Conservation (phyloP, 345 rosid genomes). For the Theobroma cacao region DNA sequence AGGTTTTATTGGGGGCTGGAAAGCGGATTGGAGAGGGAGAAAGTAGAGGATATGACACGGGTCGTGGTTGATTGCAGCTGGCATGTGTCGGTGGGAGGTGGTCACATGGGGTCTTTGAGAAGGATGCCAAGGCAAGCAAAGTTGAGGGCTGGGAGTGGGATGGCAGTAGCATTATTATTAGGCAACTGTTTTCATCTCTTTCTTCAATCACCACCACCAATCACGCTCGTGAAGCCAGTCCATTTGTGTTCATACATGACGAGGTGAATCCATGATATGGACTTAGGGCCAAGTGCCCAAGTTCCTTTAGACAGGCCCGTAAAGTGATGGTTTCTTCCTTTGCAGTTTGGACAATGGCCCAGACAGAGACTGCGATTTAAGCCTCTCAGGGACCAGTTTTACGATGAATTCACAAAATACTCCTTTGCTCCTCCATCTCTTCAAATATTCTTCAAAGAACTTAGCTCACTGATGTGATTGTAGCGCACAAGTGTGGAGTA, state of each 20-base stretch:
- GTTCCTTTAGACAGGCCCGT: neutral
- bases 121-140: neutral
- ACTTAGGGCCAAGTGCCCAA: neutral
- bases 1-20: neutral
- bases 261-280: neutral
- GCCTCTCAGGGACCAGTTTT: too few relatives aligned
- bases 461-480: too few relatives aligned
- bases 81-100: constrained; percentile 51
- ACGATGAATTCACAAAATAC: too few relatives aligned
- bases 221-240: neutral
- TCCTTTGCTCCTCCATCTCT: too few relatives aligned
- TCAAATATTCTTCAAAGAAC: too few relatives aligned
- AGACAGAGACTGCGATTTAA: neutral
- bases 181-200: neutral
- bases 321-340: neutral
- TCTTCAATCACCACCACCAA: neutral
- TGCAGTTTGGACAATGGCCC: neutral
- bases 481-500: too few relatives aligned
- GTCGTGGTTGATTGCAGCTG: constrained; percentile 31
- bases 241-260: neutral
- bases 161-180: neutral
- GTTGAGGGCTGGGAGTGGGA: neutral
- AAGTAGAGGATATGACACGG: constrained; percentile 20
- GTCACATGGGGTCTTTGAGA: constrained; percentile 31
- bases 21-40: neutral